Conservation (phyloP, 176 grass and related monocot genomes). For the Bonia amplexicaulis region DNA sequence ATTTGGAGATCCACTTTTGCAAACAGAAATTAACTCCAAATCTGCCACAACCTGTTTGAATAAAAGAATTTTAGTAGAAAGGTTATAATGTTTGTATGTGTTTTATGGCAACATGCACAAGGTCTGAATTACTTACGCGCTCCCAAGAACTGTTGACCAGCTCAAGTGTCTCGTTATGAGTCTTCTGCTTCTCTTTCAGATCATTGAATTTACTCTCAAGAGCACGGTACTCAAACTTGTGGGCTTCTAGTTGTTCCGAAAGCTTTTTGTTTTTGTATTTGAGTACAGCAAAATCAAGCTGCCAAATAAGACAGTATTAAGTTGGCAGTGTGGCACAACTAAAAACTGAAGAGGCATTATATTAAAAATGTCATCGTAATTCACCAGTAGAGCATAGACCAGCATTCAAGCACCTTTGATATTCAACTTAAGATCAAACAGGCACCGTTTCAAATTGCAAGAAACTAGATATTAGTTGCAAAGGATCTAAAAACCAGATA, state of each 20-base stretch:
- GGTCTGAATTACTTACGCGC: slow-evolving; percentile 36
- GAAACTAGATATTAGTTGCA: not conserved
- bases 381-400: not conserved
- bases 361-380: not conserved
- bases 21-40: slow-evolving; percentile 41
- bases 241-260: slow-evolving; percentile 79
- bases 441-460: not conserved
- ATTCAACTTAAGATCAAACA: not conserved
- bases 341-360: slow-evolving; percentile 9
- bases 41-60: slow-evolving; percentile 54
- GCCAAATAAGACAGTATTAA: slow-evolving; percentile 22
- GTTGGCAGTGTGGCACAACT: not conserved
- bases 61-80: not conserved
- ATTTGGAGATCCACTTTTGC: slow-evolving; percentile 41
- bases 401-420: not conserved
- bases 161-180: slow-evolving; percentile 42
- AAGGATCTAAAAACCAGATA: not conserved
- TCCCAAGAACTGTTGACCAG: slow-evolving; percentile 59
- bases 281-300: slow-evolving; percentile 80
- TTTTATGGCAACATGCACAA: not conserved
- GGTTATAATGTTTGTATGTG: not conserved
- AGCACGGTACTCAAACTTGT: slow-evolving; percentile 63
- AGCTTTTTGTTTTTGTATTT: slow-evolving; percentile 95
- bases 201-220: slow-evolving; percentile 66
- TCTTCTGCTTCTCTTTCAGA: slow-evolving; percentile 63